Conservation (phyloP, 2,329 filamentous ascomycete species). For the Chaetomium strumarium region DNA sequence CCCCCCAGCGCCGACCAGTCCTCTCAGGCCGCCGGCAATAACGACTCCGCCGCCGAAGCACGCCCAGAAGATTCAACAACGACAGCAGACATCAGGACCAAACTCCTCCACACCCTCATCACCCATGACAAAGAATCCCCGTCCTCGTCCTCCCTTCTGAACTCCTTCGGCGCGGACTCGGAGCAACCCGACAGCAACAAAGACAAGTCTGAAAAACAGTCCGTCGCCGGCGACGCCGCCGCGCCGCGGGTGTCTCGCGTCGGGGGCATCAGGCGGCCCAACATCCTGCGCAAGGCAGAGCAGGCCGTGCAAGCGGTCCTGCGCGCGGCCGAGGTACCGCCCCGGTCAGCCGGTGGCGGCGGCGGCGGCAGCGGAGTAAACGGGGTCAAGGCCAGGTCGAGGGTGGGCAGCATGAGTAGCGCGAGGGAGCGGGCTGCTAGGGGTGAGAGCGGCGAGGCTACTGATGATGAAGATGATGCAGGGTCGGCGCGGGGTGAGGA, state of each 20-base stretch:
- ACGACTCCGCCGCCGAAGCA: slow-evolving; percentile 13
- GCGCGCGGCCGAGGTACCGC: slow-evolving; percentile 43
- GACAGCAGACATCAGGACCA: slow-evolving; percentile 21
- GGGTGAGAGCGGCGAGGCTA: slow-evolving; percentile 25
- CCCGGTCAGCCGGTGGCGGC: slow-evolving; percentile 33
- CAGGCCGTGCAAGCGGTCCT: slow-evolving; percentile 50
- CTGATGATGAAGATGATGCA: slow-evolving; percentile 33
- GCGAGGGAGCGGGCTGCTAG: slow-evolving; percentile 34
- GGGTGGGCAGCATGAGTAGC: slow-evolving; percentile 47
- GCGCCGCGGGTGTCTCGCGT: slow-evolving; percentile 35
- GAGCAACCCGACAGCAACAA: slow-evolving; percentile 28
- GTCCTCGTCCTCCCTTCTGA: slow-evolving; percentile 13
- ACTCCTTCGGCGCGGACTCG: slow-evolving; percentile 23
- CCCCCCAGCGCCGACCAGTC: slow-evolving; percentile 38
- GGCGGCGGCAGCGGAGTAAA: slow-evolving; percentile 6
- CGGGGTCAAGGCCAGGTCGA: slow-evolving; percentile 37
- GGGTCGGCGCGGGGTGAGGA: slow-evolving; percentile 29
- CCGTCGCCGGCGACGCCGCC: slow-evolving; percentile 30
- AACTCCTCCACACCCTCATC: slow-evolving; percentile 22
- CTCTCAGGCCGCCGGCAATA: slow-evolving; percentile 39
- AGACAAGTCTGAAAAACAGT: slow-evolving; percentile 31
- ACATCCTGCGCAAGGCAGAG: slow-evolving; percentile 57
- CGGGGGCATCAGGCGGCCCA: slow-evolving; percentile 44
- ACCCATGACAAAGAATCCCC: slow-evolving; percentile 18
- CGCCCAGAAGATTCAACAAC: slow-evolving; percentile 27